These are phyloP conservation scores for Tricholoma saponaceum DNA, from an alignment of 768 basidiomycete species.

Conservation along the genomic window DNA sequence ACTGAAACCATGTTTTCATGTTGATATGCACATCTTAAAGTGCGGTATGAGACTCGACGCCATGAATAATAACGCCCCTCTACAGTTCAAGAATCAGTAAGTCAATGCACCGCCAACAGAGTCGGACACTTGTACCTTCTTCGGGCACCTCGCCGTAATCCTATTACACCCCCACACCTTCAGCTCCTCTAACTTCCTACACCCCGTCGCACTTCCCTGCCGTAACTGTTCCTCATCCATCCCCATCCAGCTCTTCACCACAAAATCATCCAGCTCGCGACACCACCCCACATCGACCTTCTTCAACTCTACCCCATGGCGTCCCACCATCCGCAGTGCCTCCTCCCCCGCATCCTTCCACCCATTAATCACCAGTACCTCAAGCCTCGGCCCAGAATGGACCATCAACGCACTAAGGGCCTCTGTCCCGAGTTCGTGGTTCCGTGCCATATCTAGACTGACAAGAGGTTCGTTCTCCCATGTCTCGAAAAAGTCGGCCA, in stretches of 20 bases:
- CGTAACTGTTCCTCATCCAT: constrained; percentile 17
- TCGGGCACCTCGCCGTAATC: constrained; percentile 35
- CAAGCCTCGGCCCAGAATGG: constrained; percentile 61
- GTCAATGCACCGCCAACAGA: neutral
- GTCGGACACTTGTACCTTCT: constrained; percentile 29
- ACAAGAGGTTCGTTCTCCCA: constrained; percentile 55
- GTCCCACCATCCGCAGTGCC: constrained; percentile 29
- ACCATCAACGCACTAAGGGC: constrained; percentile 61
- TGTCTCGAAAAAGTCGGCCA: constrained; percentile 61
- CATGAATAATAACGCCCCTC: constrained; percentile 27
- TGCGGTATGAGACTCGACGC: constrained; percentile 26
- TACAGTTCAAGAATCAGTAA: constrained; percentile 5
- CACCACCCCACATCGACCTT: constrained; percentile 85
- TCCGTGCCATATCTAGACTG: constrained; percentile 59
- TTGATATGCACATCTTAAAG: neutral
- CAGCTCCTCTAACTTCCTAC: constrained; percentile 37
- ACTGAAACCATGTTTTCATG: too few species aligned
- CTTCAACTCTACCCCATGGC: constrained; percentile 37
- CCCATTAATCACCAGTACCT: constrained; percentile 69
- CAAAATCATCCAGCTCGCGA: constrained; percentile 76
- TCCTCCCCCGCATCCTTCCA: constrained; percentile 61
- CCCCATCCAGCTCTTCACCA: constrained; percentile 64
- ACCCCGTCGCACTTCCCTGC: constrained; percentile 19
- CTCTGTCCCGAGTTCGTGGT: constrained; percentile 43
- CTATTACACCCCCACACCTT: constrained; percentile 56